Percentiles rank a stretch among this genome's conserved stretches.
Conservation (phyloP, 2,329 filamentous ascomycete genomes). For the Ilyonectria destructans region DNA sequence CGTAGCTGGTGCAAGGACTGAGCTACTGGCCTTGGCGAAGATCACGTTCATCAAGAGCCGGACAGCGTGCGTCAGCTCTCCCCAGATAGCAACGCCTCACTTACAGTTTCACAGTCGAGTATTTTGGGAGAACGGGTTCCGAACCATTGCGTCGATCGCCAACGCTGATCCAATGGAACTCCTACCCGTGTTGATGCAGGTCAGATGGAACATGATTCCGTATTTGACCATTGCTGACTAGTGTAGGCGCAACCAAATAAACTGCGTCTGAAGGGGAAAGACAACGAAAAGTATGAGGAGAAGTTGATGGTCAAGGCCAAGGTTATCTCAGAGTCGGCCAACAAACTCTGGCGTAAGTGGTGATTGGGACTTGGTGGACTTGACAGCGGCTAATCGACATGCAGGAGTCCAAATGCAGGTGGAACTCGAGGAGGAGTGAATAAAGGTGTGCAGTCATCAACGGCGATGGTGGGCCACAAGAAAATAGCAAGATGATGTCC, state of each 20-base stretch:
- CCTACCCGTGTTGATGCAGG: slow-evolving; percentile 81
- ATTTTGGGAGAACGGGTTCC: slow-evolving; percentile 85
- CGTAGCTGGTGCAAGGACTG: slow-evolving; percentile 79
- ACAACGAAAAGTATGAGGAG: slow-evolving; percentile 73
- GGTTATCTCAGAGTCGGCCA: slow-evolving; percentile 79
- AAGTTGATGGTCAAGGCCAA: slow-evolving; percentile 79
- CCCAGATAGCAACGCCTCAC: slow-evolving; percentile 5
- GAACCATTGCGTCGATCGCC: slow-evolving; percentile 77
- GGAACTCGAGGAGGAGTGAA: slow-evolving; percentile 63
- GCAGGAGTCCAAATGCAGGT: slow-evolving; percentile 68
- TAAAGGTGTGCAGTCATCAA: not conserved
- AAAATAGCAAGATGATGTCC: not conserved
- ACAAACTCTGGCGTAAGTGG: slow-evolving; percentile 76
- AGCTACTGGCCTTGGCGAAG: slow-evolving; percentile 79
- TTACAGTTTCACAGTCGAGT: slow-evolving; percentile 59
- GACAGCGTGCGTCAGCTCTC: slow-evolving; percentile 70
- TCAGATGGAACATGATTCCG: slow-evolving; percentile 51
- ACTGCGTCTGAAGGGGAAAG: slow-evolving; percentile 66
- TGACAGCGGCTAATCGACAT: slow-evolving; percentile 35
- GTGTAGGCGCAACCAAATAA: slow-evolving; percentile 78
- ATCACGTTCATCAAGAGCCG: slow-evolving; percentile 85
- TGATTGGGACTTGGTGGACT: slow-evolving; percentile 1
- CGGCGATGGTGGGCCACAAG: no score
- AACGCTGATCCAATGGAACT: slow-evolving; percentile 79
- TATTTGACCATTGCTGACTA: not conserved